Base-by-base conservation (phyloP, 345 rosid species). In the Lepidium sativum region DNA sequence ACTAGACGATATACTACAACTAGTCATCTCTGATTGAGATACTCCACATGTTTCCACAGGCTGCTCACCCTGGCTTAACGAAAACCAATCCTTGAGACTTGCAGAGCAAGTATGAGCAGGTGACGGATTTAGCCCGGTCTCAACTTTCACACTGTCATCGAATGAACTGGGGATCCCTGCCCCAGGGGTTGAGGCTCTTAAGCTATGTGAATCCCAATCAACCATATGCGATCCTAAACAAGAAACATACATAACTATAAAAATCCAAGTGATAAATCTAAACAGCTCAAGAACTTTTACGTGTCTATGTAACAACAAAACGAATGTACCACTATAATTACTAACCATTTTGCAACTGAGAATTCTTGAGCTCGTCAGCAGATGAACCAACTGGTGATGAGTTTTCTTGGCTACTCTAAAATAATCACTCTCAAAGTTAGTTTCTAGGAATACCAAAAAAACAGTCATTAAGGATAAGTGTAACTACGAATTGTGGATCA, bases 1-100 rank as follows among this genome's bases (percentile, higher is more conserved):
- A 70, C 75, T 71, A 73, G 86, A 76, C 27, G 78, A 63, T 12
- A 77, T 72, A 69, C 81, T 72, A 69, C 81, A 75, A 72, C 77
- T 70, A 29, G 72, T 73, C 39, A 80, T 79, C 65, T 78, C 81
- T 53, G 69, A 61, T 34, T 74, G 78, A 63, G 70, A 67, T n/a
- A 74, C 73, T 41, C 77, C 76, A 59, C 56, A 69, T 66, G 69
- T 54, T 57, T 79, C 77, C 4, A 48, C 38, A 25, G 35, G 69
- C 32, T 50, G 78, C 69, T 63, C 70, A 31, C 58, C 80, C 43
- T 55, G 77, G 43, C 64, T 37, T 45, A 48, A 41, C 0, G 70
- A 49, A 73, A 31, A 64, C 78, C 80, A 81, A 25, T 79, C 81
- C 25, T 75, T 75, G 6, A 69, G 70, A 76, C 81, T 76, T 38